These are phyloP conservation scores for Stromatinia cepivora DNA, from an alignment of 2,329 filamentous ascomycete species.

Conservation along the genomic window DNA sequence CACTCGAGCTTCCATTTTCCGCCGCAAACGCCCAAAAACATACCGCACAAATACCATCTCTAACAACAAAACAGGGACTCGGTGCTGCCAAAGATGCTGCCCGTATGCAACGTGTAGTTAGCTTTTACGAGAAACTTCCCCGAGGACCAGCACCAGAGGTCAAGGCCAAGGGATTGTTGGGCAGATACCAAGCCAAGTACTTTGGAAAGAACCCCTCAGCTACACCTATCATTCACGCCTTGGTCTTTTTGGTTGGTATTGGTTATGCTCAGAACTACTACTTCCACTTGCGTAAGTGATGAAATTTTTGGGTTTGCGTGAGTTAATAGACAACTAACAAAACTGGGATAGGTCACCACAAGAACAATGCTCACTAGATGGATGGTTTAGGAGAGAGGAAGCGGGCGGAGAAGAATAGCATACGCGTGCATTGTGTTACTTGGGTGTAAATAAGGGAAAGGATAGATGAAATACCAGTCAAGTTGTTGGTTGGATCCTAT, in stretches of 20 bases:
- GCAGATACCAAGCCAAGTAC: conserved; percentile 87
- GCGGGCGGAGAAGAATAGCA: conserved; percentile 12
- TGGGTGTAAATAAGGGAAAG: conserved; percentile 38
- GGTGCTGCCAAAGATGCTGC: conserved; percentile 92
- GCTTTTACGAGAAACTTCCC: conserved; percentile 98
- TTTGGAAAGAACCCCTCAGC: conserved; percentile 91
- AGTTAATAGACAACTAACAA: conserved; percentile 4
- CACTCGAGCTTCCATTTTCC: neutral
- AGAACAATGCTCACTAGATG: conserved; percentile 97
- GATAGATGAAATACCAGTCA: conserved; percentile 30
- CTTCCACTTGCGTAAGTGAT: conserved; percentile 92
- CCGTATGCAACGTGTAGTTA: conserved; percentile 96
- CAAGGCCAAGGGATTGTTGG: conserved; percentile 79
- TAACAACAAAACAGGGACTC: conserved; percentile 65
- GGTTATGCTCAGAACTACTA: conserved; percentile 99
- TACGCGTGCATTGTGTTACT: conserved; percentile 17
- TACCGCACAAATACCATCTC: neutral
- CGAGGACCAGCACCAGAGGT: conserved; percentile 83
- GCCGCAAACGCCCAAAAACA: neutral
- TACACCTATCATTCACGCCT: conserved; percentile 83
- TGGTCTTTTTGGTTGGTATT: conserved; percentile 73
- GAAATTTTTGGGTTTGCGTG: neutral
- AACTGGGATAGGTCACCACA: conserved; percentile 81
- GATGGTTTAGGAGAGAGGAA: neutral
- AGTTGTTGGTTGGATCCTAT: conserved; percentile 9